Evolutionary conservation across 1,139 yeast species (phyloP).

Genomic region (Suhomyces terraborum): DNA sequence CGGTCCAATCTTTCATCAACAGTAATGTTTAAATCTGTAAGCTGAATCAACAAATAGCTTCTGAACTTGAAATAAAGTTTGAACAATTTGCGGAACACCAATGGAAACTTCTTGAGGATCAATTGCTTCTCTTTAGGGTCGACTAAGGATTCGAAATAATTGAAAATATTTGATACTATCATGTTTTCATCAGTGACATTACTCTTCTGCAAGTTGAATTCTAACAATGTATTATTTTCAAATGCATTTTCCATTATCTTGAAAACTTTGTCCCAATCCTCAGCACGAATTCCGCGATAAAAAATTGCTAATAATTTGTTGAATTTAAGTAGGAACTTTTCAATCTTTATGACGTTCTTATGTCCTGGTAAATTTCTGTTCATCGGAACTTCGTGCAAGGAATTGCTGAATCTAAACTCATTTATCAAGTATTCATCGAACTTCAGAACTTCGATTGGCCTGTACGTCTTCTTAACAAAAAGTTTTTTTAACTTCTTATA

Average conservation of each 20-base stretch:
- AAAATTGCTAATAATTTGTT: conserved; percentile 65
- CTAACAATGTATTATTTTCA: conserved; percentile 56
- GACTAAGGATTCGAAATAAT: conserved; percentile 62
- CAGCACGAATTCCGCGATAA: conserved; percentile 59
- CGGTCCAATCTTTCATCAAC: conserved; percentile 64
- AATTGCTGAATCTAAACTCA: conserved; percentile 44
- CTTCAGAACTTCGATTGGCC: conserved; percentile 57
- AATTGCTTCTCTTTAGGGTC: conserved; percentile 47
- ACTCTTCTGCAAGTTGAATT: conserved; percentile 50
- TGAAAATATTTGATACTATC: conserved; percentile 67
- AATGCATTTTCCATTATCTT: conserved; percentile 72
- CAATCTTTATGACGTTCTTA: conserved; percentile 49
- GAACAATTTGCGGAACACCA: conserved; percentile 66
- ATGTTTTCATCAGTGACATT: conserved; percentile 56
- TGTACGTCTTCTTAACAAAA: conserved; percentile 76
- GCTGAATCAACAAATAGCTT: conserved; percentile 62
- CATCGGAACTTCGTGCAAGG: conserved; percentile 50
- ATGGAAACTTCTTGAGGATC: conserved; percentile 59
- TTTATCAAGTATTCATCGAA: conserved; percentile 41
- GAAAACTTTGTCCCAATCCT: conserved; percentile 80
- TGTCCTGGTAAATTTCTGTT: conserved; percentile 51
- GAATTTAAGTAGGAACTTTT: conserved; percentile 60
- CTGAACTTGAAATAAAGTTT: conserved; percentile 69
- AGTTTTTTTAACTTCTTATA: conserved; percentile 71
- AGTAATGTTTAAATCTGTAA: conserved; percentile 59